Conservation (phyloP, 805 yeast genomes). For the Metschnikowia peoriensis region DNA sequence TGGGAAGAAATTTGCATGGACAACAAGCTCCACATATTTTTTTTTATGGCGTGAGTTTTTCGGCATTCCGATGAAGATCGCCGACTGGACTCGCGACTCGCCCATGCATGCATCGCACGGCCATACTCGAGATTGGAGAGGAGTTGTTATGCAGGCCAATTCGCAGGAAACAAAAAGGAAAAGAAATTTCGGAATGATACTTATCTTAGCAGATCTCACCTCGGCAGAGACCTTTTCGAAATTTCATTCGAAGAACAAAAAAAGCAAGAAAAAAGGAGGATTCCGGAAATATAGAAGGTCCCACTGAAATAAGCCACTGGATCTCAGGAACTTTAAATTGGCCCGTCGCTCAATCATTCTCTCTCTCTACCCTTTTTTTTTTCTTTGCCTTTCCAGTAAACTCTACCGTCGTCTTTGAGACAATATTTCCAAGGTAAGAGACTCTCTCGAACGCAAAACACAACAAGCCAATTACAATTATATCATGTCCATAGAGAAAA, state of each 20-base stretch:
- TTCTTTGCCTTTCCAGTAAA: too few species aligned
- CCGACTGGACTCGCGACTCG: not conserved
- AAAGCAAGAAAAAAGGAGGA: not conserved
- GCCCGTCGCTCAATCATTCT: too few species aligned
- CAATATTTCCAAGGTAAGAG: too few species aligned
- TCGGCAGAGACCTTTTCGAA: not conserved
- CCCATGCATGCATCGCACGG: constrained; percentile 5
- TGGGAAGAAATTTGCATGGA: not conserved
- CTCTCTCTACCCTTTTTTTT: too few species aligned
- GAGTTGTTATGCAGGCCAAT: not conserved
- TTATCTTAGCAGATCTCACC: not conserved
- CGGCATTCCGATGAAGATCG: not conserved
- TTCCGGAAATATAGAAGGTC: too few species aligned
- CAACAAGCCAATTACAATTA: not conserved
- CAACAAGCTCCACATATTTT: not conserved
- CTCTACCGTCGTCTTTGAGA: too few species aligned
- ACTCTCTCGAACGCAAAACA: too few species aligned
- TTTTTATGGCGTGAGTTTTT: not conserved
- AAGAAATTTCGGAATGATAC: not conserved
- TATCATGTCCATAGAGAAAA: not conserved
- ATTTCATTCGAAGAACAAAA: not conserved
- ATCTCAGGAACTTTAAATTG: too few species aligned
- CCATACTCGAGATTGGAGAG: not conserved
- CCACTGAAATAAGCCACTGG: too few species aligned
- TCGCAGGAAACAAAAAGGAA: constrained; percentile 2